phyloP scores from a whole-genome alignment of 2,329 filamentous ascomycete species.

The Ascochyta clinopodiicola region DNA sequence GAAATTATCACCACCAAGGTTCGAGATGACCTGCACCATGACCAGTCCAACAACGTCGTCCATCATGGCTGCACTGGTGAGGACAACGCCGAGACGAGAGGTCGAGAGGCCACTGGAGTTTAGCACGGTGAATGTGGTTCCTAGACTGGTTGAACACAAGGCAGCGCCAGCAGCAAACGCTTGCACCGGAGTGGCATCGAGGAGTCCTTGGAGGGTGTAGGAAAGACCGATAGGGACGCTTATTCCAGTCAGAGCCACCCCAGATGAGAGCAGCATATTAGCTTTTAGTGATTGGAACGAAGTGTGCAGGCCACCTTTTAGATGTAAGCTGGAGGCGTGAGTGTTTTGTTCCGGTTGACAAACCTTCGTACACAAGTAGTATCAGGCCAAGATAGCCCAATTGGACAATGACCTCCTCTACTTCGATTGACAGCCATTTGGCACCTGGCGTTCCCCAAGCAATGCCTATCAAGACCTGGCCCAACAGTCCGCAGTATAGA shows the following conservation, averaged over 20 bases:
- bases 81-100: slow-evolving; percentile 65
- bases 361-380: slow-evolving; percentile 73
- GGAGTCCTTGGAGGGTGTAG: slow-evolving; percentile 62
- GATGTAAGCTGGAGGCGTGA: slow-evolving; percentile 10
- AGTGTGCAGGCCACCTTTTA: slow-evolving; percentile 65
- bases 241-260: slow-evolving; percentile 72
- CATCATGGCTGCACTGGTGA: slow-evolving; percentile 78
- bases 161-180: slow-evolving; percentile 76
- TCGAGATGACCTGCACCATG: slow-evolving; percentile 77
- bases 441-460: slow-evolving; percentile 72
- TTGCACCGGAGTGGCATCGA: slow-evolving; percentile 62
- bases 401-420: slow-evolving; percentile 65
- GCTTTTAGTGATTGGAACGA: slow-evolving; percentile 62
- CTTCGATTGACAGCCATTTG: slow-evolving; percentile 61
- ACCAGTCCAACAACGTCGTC: slow-evolving; percentile 81
- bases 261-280: slow-evolving; percentile 65
- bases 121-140: slow-evolving; percentile 71
- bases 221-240: slow-evolving; percentile 68
- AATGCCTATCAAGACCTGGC: slow-evolving; percentile 74
- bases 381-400: slow-evolving; percentile 78
- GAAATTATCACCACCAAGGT: slow-evolving; percentile 59
- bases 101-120: slow-evolving; percentile 65
- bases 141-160: slow-evolving; percentile 75
- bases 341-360: neutral
- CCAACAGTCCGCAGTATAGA: slow-evolving; percentile 74